Base-by-base conservation (phyloP, 2,329 filamentous ascomycete genomes). In the Elsinoe arachidis region DNA sequence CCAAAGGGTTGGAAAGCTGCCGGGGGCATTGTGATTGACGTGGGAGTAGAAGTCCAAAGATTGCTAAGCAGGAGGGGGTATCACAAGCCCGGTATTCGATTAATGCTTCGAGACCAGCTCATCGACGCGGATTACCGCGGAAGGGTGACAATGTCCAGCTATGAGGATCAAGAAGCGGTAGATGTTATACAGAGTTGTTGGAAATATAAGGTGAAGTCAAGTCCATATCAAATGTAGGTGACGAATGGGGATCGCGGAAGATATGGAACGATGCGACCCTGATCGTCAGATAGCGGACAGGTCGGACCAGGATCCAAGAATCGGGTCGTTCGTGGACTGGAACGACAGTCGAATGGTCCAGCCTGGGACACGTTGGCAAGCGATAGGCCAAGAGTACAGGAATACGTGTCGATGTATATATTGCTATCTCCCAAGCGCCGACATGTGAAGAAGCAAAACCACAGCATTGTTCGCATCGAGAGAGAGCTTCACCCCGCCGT, bases 21-120 rank as follows among this genome's bases (percentile, higher is more conserved):
- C 9, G 26, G 38, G 11, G 53, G 38, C 53, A 55, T 55, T 2
- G 12, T 33, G 26, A 53, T 17, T n/a, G 38, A 19, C 17, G 7
- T 38, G 41, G 23, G 23, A 3, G 26, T 9, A 7, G 7, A 30
- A 30, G 26, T 30, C 26, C 26, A 30, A 30, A 30, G 3, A 30
- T 30, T 39, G 12, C 2, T 11, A 3, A 39, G 35, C 5, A 46
- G 21, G 10, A 23, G 21, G 17, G 17, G 41, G 41, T 46, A 11
- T 26, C 19, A 46, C 11, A 12, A 19, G 15, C 17, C 3, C 33
- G n/a, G 15, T 47, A 47, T 47, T 10, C 12, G 15, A 52, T 3
- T 14, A 52, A 52, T 19, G 47, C 26, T 53, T n/a, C 33, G 49
- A 53, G 49, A 39, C 49, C 49, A 39, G 49, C 49, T 53, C 49